phyloP scores from a whole-genome alignment of 352 stramenopile species.

The Pythium insidiosum region DNA sequence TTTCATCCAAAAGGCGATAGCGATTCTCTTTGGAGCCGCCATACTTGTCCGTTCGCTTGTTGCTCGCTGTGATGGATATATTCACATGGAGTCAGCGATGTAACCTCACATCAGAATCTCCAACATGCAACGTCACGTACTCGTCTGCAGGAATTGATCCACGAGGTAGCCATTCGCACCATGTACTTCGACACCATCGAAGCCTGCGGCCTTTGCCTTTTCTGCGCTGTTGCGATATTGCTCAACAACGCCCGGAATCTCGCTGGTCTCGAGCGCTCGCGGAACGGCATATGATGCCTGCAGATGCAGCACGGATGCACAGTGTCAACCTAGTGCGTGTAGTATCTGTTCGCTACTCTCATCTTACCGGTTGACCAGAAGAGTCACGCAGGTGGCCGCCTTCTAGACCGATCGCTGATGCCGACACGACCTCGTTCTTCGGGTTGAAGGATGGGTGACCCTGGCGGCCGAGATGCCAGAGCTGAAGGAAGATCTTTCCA shows the following conservation, averaged over 20 bases:
- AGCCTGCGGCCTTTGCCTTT: constrained; percentile 46
- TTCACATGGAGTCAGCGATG: no score
- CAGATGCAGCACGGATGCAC: no score
- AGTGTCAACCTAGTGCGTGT: no score
- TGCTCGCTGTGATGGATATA: no score
- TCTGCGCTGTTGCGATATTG: constrained; percentile 41
- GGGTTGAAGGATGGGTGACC: constrained; percentile 23
- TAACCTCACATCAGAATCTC: no score
- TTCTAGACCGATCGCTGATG: constrained; percentile 22
- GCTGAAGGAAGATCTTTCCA: no score
- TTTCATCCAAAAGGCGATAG: constrained; percentile 38
- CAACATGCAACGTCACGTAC: no score
- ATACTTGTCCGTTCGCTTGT: constrained; percentile 57
- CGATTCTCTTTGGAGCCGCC: no score
- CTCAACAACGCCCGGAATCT: constrained; percentile 39
- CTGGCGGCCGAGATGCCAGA: constrained; percentile 46
- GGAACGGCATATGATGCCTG: constrained; percentile 19
- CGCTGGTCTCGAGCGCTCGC: constrained; percentile 33
- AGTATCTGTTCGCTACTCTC: no score
- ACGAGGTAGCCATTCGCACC: constrained; percentile 81
- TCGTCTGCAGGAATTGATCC: no score
- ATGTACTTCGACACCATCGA: no score
- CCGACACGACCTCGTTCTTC: constrained; percentile 3
- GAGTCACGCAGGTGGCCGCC: background rate
- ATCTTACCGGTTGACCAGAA: background rate